Evolutionary conservation across 139 green algal species (phyloP), one percentile per base, ranked within the genome.

Genomic region (Chlamydomonas schloesseri): DNA sequence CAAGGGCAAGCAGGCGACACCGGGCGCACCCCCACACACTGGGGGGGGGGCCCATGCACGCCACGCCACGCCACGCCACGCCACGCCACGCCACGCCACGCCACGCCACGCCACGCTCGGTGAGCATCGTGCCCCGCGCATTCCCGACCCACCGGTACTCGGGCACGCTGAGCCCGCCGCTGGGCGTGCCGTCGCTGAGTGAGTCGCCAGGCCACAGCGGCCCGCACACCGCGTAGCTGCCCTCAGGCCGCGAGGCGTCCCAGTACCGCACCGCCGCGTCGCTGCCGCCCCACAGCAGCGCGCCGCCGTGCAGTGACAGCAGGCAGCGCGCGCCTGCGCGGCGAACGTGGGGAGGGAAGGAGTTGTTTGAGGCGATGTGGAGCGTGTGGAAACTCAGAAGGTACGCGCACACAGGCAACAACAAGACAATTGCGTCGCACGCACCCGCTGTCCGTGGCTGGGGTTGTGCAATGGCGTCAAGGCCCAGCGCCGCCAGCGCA

Each of bases 171-270:
- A 92, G 82, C 36, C 81, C 71, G 2, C 71, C 79, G 65, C 34
- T 23, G 75, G 87, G 18, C 21, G n/a, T 55, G 26, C 65, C 69
- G 60, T 71, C 57, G 46, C 50, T 50, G 55, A 73, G 50, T 0
- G 67, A 58, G 80, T 77, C 80, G 2, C 67, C 80, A 47, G 73
- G 69, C 85, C 91, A 91, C 57, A 91, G 81, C 34, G 90, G 90
- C 17, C 92, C 83, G 62, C 88, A 73, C 80, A 98, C 91, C 28
- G 96, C 88, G 88, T 97, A 98, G 79, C 82, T 93, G 50, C 87
- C 80, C 34, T 95, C 83, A 31, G 92, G 92, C 23, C 80, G 86
- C 11, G 87, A 58, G 24, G 62, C 90, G 50, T 97, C 93, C 95
- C 95, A 97, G 67, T 84, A 90, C 62, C 91, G 88, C 10, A 96